Conservation (phyloP, 305 asterid species). For the Nicotiana rustica region DNA sequence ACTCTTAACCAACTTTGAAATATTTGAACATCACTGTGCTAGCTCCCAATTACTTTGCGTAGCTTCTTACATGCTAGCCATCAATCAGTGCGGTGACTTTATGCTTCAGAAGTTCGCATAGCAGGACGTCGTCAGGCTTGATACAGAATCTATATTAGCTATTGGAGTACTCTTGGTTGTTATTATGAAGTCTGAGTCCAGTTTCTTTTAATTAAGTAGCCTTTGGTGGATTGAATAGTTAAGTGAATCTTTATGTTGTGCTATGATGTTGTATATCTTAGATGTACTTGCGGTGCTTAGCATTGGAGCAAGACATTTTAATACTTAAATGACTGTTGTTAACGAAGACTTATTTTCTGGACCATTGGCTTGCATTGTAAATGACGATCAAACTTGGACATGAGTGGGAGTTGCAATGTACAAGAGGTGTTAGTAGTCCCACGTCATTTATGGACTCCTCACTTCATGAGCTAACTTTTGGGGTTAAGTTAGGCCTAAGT, state of each 20-base stretch:
- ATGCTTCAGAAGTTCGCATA: too few species aligned
- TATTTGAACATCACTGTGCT: too few species aligned
- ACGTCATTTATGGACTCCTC: too few species aligned
- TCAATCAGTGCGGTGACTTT: too few species aligned
- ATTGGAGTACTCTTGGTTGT: not conserved
- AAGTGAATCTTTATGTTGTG: not conserved
- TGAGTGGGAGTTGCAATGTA: not conserved
- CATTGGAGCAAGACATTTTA: not conserved
- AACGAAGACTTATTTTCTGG: not conserved
- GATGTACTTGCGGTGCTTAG: not conserved
- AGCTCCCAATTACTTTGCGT: too few species aligned
- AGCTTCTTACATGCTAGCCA: too few species aligned
- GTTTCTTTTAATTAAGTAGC: not conserved
- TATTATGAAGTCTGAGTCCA: not conserved
- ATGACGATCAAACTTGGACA: not conserved
- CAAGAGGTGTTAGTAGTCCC: too few species aligned
- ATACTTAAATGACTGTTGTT: not conserved
- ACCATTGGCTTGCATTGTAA: not conserved
- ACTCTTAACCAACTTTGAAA: too few species aligned
- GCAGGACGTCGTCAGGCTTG: not conserved
- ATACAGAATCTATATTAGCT: too few species aligned
- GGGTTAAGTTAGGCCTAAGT: too few species aligned
- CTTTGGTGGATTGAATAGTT: not conserved
- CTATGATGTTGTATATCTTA: not conserved
- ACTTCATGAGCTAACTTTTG: too few species aligned